These are phyloP conservation scores for Vachellia collinsii DNA, from an alignment of 306 rosid genomes.

Conservation along the genomic window DNA sequence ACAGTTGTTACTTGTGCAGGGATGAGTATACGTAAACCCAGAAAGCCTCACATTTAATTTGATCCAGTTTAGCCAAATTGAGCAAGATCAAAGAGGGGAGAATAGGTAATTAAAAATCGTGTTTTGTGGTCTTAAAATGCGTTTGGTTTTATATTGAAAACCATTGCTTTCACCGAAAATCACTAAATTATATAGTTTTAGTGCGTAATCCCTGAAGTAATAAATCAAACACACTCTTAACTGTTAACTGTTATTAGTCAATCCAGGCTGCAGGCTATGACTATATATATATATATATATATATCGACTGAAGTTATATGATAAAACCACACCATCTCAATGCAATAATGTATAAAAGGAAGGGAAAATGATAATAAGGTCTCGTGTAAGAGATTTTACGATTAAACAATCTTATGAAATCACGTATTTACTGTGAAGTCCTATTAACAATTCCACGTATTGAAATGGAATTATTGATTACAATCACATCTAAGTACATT, in stretches of 20 bases:
- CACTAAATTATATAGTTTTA: not conserved
- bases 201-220: not conserved
- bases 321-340: too few relatives aligned
- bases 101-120: not conserved
- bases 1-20: not conserved
- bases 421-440: too few relatives aligned
- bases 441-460: too few relatives aligned
- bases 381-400: too few relatives aligned
- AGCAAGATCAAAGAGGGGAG: not conserved
- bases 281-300: too few relatives aligned
- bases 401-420: too few relatives aligned
- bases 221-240: not conserved
- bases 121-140: not conserved
- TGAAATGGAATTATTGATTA: too few relatives aligned
- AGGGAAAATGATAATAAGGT: too few relatives aligned
- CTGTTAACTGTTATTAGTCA: not conserved
- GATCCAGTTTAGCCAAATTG: not conserved
- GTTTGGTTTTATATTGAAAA: not conserved
- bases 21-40: not conserved
- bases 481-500: too few relatives aligned
- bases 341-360: too few relatives aligned
- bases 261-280: not conserved
- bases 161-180: not conserved
- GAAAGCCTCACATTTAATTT: not conserved
- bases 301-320: too few relatives aligned